A percentile compares a stretch with the other conserved stretches of the same genome.
Evolutionary conservation across 2,329 filamentous ascomycete genomes (phyloP).

Genomic region (Trichoderma sp.): DNA sequence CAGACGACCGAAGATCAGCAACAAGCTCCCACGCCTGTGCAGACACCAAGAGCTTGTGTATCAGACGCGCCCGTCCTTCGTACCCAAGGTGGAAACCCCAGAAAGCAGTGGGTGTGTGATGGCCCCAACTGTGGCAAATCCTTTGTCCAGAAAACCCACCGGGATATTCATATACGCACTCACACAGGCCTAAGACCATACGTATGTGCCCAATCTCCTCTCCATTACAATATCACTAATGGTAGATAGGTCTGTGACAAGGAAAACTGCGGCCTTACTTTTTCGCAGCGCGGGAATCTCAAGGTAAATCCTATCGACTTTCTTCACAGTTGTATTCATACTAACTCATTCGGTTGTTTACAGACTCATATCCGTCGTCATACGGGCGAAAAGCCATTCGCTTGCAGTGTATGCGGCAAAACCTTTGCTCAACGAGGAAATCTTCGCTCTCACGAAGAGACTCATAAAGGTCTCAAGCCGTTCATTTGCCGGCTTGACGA

Average conservation of each 20-base stretch:
- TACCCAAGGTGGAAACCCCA: slow-evolving; percentile 30
- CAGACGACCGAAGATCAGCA: slow-evolving; percentile 38
- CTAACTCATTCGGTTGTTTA: not conserved
- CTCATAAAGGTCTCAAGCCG: slow-evolving; percentile 73
- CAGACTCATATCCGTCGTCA: slow-evolving; percentile 85
- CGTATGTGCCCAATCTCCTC: slow-evolving; percentile 50
- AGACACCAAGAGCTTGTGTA: slow-evolving; percentile 15
- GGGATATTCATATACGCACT: slow-evolving; percentile 82
- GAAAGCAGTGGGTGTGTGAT: slow-evolving; percentile 70
- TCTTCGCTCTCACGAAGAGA: slow-evolving; percentile 77
- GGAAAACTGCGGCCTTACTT: slow-evolving; percentile 70
- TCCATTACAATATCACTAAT: slow-evolving; percentile 25
- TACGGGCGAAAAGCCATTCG: slow-evolving; percentile 81
- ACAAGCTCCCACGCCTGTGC: slow-evolving; percentile 26
- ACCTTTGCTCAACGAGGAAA: slow-evolving; percentile 83
- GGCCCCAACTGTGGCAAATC: slow-evolving; percentile 73
- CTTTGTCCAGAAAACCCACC: slow-evolving; percentile 88
- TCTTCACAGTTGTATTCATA: not conserved
- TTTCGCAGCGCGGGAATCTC: slow-evolving; percentile 87
- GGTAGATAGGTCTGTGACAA: slow-evolving; percentile 62
- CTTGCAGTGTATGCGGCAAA: slow-evolving; percentile 76
- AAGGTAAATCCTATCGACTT: slow-evolving; percentile 54
- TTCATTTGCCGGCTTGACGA: slow-evolving; percentile 78
- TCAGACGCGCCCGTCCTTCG: slow-evolving; percentile 15
- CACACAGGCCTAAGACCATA: slow-evolving; percentile 92